These are phyloP conservation scores for Yarrowia sp. DNA, from an alignment of 805 yeast genomes.

Conservation along the genomic window DNA sequence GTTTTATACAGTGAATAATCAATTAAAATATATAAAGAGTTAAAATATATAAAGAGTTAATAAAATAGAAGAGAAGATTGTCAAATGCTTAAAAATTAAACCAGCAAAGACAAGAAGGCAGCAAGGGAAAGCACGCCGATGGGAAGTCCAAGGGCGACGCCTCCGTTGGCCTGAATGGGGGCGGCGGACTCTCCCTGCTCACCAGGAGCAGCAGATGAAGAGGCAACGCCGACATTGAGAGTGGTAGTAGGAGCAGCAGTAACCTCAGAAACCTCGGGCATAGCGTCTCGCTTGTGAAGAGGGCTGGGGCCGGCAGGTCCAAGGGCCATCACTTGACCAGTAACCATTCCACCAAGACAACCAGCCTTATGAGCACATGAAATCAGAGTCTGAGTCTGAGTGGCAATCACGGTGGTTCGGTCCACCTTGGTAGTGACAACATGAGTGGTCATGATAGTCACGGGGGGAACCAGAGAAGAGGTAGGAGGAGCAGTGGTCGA, in stretches of 20 bases:
- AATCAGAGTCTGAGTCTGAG: background rate
- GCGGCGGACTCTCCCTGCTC: background rate
- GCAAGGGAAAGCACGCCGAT: too few relatives aligned
- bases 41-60: too few relatives aligned
- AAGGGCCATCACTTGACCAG: background rate
- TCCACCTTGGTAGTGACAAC: slow-evolving; percentile 16
- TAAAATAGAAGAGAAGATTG: too few relatives aligned
- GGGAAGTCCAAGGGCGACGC: background rate
- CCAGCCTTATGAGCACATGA: slow-evolving; percentile 13
- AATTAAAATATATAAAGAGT: too few relatives aligned
- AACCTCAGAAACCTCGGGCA: background rate
- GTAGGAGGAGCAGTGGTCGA: background rate
- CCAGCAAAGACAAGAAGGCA: too few relatives aligned
- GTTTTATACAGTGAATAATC: too few relatives aligned
- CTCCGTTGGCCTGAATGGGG: slow-evolving; percentile 7
- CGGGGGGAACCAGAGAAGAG: background rate
- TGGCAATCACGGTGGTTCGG: background rate
- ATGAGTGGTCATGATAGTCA: background rate
- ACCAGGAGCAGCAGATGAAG: background rate
- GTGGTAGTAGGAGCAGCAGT: background rate
- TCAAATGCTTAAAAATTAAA: too few relatives aligned
- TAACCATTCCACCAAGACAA: background rate
- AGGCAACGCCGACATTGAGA: background rate
- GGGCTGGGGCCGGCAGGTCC: too few relatives aligned
- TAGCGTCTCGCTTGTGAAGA: slow-evolving; percentile 3